Conservation (phyloP, 1,284 basidiomycete genomes). For the Sutorius eximius region DNA sequence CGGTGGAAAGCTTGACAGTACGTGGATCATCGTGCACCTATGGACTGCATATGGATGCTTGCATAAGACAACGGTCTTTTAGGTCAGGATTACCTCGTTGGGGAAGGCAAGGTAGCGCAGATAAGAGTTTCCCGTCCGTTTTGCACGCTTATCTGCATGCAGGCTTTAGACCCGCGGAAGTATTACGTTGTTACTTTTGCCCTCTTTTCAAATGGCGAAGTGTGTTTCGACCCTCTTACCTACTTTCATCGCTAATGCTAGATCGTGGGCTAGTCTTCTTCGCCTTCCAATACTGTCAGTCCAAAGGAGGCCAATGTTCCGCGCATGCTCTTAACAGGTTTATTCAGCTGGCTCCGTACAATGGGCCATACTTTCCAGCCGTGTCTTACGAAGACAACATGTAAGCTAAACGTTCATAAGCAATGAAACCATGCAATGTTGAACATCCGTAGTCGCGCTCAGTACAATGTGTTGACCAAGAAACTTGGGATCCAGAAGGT, state of each 20-base stretch:
- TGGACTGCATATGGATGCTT: slow-evolving; percentile 1
- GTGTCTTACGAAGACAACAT: slow-evolving; percentile 61
- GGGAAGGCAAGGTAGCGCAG: slow-evolving; percentile 44
- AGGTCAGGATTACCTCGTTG: slow-evolving; percentile 54
- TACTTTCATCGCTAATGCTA: neutral
- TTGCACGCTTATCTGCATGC: neutral
- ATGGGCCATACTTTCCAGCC: slow-evolving; percentile 48
- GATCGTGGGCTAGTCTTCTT: slow-evolving; percentile 5
- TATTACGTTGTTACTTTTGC: slow-evolving; percentile 60
- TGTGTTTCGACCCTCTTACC: slow-evolving; percentile 20
- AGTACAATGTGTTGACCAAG: slow-evolving; percentile 53
- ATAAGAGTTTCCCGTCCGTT: neutral
- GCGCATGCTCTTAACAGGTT: neutral
- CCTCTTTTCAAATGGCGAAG: slow-evolving; percentile 60
- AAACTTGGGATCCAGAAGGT: slow-evolving; percentile 45
- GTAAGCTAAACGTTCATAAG: slow-evolving; percentile 34
- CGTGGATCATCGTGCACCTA: slow-evolving; percentile 9
- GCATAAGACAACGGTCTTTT: slow-evolving; percentile 27
- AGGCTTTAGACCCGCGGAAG: slow-evolving; percentile 49
- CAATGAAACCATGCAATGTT: neutral
- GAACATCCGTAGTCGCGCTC: slow-evolving; percentile 45
- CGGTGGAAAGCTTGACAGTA: slow-evolving; percentile 38
- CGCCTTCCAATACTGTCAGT: slow-evolving; percentile 27
- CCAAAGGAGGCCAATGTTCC: neutral
- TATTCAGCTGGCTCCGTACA: slow-evolving; percentile 45